Evolutionary conservation across 495 filamentous ascomycete genomes (phyloP), one percentile per base, ranked within the genome.

Genomic region (Immersiella caudata): DNA sequence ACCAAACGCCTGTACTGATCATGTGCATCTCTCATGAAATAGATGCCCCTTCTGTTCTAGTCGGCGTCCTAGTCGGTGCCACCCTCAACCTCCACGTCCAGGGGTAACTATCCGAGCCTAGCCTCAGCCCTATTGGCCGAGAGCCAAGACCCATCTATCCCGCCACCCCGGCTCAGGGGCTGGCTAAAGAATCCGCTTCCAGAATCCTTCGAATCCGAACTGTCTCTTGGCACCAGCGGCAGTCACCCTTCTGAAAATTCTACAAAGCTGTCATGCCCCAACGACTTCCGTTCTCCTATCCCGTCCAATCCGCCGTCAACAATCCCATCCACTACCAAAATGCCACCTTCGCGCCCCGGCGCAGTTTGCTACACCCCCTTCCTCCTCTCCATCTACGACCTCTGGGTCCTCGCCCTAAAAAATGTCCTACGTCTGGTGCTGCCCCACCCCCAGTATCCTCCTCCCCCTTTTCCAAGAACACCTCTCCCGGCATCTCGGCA

Each of bases 401-500:
- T 64, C 21, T 72, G 69, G 51, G 79, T 81, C 12, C 74, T 80
- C 12, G n/a, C 65, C 67, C 4, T 65, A 80, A 50, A 73, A 72
- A 58, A 78, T 73, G 60, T 65, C 64, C 12, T 76, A 66, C 57
- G 62, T 73, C 9, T 82, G 78, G 79, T 16, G 73, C 9, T 80
- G 79, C 63, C 69, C 73, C 1, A 73, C 74, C n/a, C 60, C 59
- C 14, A 66, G 62, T 26, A 60, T 78, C n/a, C 69, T 76, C 4
- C 69, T 79, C 6, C 79, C 80, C 2, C 73, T 81, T n/a, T 82
- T 80, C 71, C 58, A 60, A 7, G 61, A 76, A 16, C 67, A 76
- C 46, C 73, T 78, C 27, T 68, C 73, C 11, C 64, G 65, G 11
- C 80, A 83, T 62, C 73, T 81, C 14, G 78, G 82, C 68, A 73